A percentile compares a stretch with the other conserved stretches of the same genome.
phyloP scores from a whole-genome alignment of 805 yeast genomes.

The Ogataea philodendri region DNA sequence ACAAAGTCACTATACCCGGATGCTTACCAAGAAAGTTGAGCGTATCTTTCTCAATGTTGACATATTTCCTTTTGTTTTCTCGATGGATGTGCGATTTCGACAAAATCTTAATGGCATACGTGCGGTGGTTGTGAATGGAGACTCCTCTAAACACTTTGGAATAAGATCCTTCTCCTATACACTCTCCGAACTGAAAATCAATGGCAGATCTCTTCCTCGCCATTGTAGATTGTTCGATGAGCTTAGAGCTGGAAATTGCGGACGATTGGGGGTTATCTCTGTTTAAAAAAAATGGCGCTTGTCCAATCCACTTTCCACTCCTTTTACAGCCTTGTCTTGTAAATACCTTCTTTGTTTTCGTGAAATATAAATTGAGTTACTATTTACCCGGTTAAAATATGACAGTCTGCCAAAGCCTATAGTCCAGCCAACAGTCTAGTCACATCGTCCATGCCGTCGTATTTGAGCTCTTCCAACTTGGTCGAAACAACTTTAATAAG shows the following conservation, averaged over 20 bases:
- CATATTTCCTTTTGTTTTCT: constrained; percentile 93
- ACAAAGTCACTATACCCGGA: constrained; percentile 89
- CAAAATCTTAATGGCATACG: constrained; percentile 88
- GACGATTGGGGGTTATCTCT: no score
- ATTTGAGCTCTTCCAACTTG: constrained; percentile 38
- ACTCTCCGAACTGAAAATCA: constrained; percentile 86
- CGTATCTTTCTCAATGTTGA: constrained; percentile 90
- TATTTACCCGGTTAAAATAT: constrained; percentile 7
- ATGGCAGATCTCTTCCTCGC: constrained; percentile 56
- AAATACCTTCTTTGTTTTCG: constrained; percentile 5
- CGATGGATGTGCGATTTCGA: constrained; percentile 90
- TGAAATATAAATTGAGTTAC: constrained; percentile 3
- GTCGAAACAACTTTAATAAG: constrained; percentile 48
- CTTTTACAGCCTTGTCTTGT: constrained; percentile 10
- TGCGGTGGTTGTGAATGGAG: constrained; percentile 67
- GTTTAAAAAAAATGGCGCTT: not conserved
- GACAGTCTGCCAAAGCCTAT: constrained; percentile 28
- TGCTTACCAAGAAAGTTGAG: constrained; percentile 85
- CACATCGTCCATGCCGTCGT: constrained; percentile 61
- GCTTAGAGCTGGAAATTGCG: not conserved
- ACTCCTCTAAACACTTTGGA: constrained; percentile 89
- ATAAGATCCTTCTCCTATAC: constrained; percentile 93
- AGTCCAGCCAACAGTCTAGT: constrained; percentile 60
- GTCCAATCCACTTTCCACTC: constrained; percentile 2
- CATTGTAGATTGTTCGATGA: constrained; percentile 22